Evolutionary conservation across 2,329 filamentous ascomycete species (phyloP).

Genomic region (Camillea tinctor): DNA sequence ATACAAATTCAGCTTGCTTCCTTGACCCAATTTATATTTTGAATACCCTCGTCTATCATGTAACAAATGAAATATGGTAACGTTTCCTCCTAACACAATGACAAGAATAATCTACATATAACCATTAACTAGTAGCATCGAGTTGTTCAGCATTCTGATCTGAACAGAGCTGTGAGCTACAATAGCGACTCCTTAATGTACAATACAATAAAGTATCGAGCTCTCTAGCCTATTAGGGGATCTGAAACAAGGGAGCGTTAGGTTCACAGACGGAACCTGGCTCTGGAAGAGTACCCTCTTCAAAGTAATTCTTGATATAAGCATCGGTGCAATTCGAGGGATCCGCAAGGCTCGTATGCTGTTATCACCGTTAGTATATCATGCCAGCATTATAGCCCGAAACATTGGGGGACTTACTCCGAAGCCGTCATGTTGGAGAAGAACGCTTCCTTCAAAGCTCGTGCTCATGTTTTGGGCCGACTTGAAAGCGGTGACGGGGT

Average conservation of each 20-base stretch:
- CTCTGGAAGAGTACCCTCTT: conserved; percentile 17
- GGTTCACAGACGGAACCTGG: conserved; percentile 9
- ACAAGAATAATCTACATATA: neutral
- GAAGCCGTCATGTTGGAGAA: conserved; percentile 37
- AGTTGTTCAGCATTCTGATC: neutral
- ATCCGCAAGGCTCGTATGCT: conserved; percentile 19
- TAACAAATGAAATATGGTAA: no score
- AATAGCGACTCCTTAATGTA: neutral
- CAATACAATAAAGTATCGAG: neutral
- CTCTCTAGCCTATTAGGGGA: neutral
- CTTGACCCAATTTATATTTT: no score
- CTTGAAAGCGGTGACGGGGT: conserved; percentile 38
- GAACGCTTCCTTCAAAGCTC: conserved; percentile 37
- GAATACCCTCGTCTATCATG: no score
- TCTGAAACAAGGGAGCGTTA: conserved; percentile 4
- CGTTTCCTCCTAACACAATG: neutral
- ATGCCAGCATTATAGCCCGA: neutral
- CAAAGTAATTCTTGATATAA: conserved; percentile 20
- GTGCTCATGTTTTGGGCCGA: conserved; percentile 38
- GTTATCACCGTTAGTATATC: neutral
- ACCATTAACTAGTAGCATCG: neutral
- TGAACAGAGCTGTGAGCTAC: neutral
- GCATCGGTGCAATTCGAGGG: conserved; percentile 22
- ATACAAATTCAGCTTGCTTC: no score
- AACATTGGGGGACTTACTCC: conserved; percentile 32